phyloP scores from a whole-genome alignment of 179 eudicot genomes.

The Gypsophila paniculata region DNA sequence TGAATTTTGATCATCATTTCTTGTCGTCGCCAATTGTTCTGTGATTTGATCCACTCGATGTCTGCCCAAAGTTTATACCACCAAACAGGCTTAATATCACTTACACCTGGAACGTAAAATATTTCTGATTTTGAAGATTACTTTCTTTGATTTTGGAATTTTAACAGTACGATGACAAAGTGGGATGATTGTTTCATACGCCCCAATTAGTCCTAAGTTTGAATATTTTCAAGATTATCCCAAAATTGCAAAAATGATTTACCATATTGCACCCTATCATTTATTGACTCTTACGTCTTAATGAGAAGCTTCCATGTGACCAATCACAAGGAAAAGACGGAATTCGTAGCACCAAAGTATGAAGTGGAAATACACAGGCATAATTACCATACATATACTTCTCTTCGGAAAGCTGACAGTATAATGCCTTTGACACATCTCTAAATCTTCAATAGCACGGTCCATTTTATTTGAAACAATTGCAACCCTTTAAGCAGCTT shows the following conservation, averaged over 20 bases:
- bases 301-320: constrained; percentile 50
- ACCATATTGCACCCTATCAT: constrained; percentile 8
- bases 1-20: constrained; percentile 35
- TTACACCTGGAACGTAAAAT: constrained; percentile 45
- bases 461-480: not conserved
- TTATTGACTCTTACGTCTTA: not conserved
- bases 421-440: constrained; percentile 31
- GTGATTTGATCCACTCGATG: constrained; percentile 88
- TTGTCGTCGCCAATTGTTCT: constrained; percentile 45
- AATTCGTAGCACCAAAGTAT: constrained; percentile 39
- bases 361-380: constrained; percentile 25
- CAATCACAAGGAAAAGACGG: constrained; percentile 48
- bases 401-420: constrained; percentile 27
- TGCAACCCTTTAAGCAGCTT: not conserved
- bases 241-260: not conserved
- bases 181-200: not conserved
- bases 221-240: not conserved
- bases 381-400: constrained; percentile 22
- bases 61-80: constrained; percentile 78
- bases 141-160: not conserved
- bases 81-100: constrained; percentile 64
- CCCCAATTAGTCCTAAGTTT: not conserved
- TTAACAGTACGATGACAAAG: not conserved
- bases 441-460: constrained; percentile 17
- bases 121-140: constrained; percentile 4